Evolutionary conservation across 768 basidiomycete species (phyloP).

Genomic region (Psilocybe tampanensis): DNA sequence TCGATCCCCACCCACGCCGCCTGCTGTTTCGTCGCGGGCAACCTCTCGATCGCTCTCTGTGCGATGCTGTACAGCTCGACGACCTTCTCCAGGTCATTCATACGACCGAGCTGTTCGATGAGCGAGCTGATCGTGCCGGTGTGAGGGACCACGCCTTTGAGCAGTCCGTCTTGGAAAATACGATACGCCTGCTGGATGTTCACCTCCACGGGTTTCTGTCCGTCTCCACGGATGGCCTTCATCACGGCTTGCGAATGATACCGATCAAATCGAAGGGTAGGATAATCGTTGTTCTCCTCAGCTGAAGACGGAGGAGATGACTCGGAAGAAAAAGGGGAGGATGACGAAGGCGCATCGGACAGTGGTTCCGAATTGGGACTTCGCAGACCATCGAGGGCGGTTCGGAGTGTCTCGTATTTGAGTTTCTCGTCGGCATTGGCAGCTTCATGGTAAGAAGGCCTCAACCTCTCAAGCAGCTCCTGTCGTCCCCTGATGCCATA

Average conservation of each 20-base stretch:
- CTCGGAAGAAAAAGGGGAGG: conserved; percentile 16
- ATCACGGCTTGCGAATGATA: conserved; percentile 14
- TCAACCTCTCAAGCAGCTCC: conserved; percentile 30
- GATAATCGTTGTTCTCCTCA: conserved; percentile 6
- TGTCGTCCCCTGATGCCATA: conserved; percentile 27
- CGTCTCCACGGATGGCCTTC: background rate
- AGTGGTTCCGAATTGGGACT: background rate
- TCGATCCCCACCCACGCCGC: conserved; percentile 77
- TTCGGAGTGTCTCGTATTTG: conserved; percentile 21
- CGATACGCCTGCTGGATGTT: conserved; percentile 40
- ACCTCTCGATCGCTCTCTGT: conserved; percentile 53
- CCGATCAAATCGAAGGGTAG: conserved; percentile 11
- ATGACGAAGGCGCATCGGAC: too few species aligned
- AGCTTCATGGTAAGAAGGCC: conserved; percentile 31
- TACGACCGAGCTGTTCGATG: conserved; percentile 70
- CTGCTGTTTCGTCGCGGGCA: conserved; percentile 35
- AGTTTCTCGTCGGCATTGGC: conserved; percentile 23
- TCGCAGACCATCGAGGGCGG: conserved; percentile 15
- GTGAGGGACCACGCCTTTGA: conserved; percentile 49
- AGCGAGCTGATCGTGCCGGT: conserved; percentile 58
- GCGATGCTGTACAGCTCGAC: conserved; percentile 67
- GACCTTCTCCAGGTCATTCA: conserved; percentile 60
- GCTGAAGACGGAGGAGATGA: too few species aligned
- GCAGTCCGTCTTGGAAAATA: conserved; percentile 48
- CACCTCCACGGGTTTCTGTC: background rate